These are phyloP conservation scores for Phylloporus arenicola DNA, from an alignment of 768 basidiomycete species.

Conservation along the genomic window DNA sequence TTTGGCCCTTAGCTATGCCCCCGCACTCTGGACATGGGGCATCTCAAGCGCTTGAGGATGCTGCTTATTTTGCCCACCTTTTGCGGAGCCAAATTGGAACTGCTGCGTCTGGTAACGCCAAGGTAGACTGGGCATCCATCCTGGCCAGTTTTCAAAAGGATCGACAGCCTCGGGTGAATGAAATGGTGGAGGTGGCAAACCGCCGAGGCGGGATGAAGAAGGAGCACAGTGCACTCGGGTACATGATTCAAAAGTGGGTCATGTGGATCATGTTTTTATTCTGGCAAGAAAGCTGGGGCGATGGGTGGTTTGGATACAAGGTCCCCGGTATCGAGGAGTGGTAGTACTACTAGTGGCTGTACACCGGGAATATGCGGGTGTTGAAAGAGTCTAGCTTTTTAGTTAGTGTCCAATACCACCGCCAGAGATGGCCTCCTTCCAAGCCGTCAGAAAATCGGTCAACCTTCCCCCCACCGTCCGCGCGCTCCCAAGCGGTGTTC, in stretches of 20 bases:
- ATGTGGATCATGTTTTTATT: constrained; percentile 22
- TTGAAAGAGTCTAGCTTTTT: constrained; percentile 1
- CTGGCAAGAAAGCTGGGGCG: constrained; percentile 24
- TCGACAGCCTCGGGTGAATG: constrained; percentile 22
- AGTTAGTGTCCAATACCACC: background rate
- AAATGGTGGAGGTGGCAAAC: constrained; percentile 26
- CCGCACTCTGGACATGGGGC: constrained; percentile 31
- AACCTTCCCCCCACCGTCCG: constrained; percentile 79
- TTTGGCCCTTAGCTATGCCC: constrained; percentile 22
- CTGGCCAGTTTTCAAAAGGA: constrained; percentile 22
- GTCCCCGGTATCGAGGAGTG: constrained; percentile 26
- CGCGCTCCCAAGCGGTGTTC: constrained; percentile 74
- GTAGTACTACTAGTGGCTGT: constrained; percentile 23
- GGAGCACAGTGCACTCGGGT: constrained; percentile 13
- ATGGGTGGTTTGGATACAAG: constrained; percentile 27
- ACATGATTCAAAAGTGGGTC: constrained; percentile 22
- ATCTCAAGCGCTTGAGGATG: constrained; percentile 29
- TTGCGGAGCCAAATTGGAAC: constrained; percentile 12
- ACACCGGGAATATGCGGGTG: constrained; percentile 37
- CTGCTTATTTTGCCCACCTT: constrained; percentile 27
- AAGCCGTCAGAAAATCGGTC: constrained; percentile 75
- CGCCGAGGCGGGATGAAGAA: constrained; percentile 22
- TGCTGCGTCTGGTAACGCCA: background rate
- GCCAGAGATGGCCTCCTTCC: constrained; percentile 55
- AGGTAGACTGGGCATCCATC: constrained; percentile 10